Base-by-base conservation (phyloP, 1,284 basidiomycete genomes). In the Inonotus obliquus region DNA sequence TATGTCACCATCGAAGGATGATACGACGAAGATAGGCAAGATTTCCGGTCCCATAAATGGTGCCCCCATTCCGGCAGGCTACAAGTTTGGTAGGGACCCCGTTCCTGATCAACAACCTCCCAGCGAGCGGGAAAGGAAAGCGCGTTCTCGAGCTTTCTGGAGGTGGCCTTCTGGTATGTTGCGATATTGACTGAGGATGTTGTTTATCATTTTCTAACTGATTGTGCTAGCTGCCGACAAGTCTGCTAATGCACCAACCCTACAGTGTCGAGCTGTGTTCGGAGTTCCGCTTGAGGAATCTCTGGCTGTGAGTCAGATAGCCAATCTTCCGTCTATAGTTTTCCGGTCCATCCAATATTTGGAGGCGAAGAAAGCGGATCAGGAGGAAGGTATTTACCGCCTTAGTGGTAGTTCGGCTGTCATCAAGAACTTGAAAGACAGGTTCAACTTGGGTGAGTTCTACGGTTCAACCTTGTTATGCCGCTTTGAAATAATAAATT, bases 371-470 rank as follows among this genome's bases (percentile, higher is more conserved):
- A 84, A 92, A 70, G 96, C 96, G 10, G 92, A 97, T 66, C 86
- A 92, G 69, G 96, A 99, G 71, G 96, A 99, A 76, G 96, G 96
- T 39, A 97, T 99, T 67, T 99, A 99, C 76, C 87, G 96, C 57
- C 77, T 99, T 59, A 94, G 91, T 68, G 95, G 94, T 7, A 94
- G 91, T 69, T 92, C 92, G 62, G 92, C 94, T 29, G 94, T 96
- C 58, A 96, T 98, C 78, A 98, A 98, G 79, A 86, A 80, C 51
- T 79, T 99, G 62, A 94, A 91, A 70, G 96, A 98, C 70, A 84
- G 88, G 63, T 99, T 98, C 78, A 97, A 98, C 73, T 73, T 79
- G 65, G 91, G 91, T 92, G 69, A 67, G 83, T 23, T 13, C 13
- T 47, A 23, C 21, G 56, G 60, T 29, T 32, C 56, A 17, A 2